Base-by-base conservation (phyloP, 768 basidiomycete species). In the Pulveroboletus ravenelii region DNA sequence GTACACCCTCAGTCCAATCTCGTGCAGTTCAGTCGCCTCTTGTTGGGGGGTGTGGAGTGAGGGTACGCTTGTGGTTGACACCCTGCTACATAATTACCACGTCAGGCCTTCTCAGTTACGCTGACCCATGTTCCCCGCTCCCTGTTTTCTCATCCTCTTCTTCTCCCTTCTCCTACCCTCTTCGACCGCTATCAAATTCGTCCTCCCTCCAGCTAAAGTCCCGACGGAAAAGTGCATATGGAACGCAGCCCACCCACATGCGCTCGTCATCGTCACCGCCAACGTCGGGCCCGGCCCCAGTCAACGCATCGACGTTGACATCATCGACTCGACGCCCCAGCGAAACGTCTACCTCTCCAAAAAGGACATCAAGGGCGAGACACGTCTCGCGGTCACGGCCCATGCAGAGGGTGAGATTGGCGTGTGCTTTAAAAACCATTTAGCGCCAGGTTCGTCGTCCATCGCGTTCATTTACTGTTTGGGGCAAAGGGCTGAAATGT, bases 401-500 rank as follows among this genome's bases (percentile, higher is more conserved):
- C 96, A 97, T 68, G 80, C 83, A 31, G 89, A 94, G 41, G 94
- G 90, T 6, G 92, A 99, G 64, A 83, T 99, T 10, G 96, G 96
- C 0, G 93, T 98, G 5, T 99, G 95, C 74, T 83, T 99, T 68
- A 86, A 76, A 70, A 97, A 98, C 64, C 73, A 79, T 45, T 61
- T 93, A 49, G 84, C 87, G 45, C 71, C 77, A 45, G 78, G 94
- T 93, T 3, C 12, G 56, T 58, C 29, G 10, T 36, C 10, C n/a
- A 8, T 20, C 36, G 5, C 14, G 13, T n/a, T 17, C 31, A 1
- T 39, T 23, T 23, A 23, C 10, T 12, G 6, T 25, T 7, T 36
- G 10, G 31, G 20, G 4, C 18, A 8, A 17, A 6, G 18, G 12
- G 20, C 27, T 45, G 34, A 41, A 25, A 4, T 27, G 25, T 6